Percentiles rank a stretch among this genome's conserved stretches.
Evolutionary conservation across 75 land plant species (phyloP).

Genomic region (Gnetum montanum): DNA sequence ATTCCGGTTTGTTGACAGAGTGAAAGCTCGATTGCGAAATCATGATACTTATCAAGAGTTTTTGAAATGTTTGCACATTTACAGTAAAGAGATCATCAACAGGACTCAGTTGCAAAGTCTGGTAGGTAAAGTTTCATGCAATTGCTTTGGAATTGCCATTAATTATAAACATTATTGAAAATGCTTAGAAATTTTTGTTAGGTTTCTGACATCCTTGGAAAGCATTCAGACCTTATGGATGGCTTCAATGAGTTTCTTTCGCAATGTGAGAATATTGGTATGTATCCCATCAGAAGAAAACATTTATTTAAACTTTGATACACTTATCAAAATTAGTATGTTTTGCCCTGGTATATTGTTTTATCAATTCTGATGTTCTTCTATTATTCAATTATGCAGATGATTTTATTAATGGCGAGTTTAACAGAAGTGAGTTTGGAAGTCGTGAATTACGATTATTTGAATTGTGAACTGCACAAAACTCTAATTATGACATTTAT

Average conservation of each 20-base stretch:
- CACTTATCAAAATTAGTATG: not conserved
- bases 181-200: conserved; percentile 15
- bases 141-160: not conserved
- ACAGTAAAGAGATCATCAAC: conserved; percentile 74
- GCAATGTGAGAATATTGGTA: conserved; percentile 82
- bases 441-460: too few species aligned
- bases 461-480: too few species aligned
- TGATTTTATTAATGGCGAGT: conserved; percentile 67
- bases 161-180: not conserved
- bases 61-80: conserved; percentile 82
- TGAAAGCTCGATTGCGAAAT: conserved; percentile 58
- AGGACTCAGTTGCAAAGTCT: conserved; percentile 64
- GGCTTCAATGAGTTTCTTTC: conserved; percentile 79
- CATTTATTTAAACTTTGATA: conserved; percentile 4
- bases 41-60: conserved; percentile 81
- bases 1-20: conserved; percentile 67
- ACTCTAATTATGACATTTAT: too few species aligned
- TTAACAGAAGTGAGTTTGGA: conserved; percentile 64
- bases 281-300: not conserved
- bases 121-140: conserved; percentile 22
- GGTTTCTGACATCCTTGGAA: conserved; percentile 80
- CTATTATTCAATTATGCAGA: conserved; percentile 32
- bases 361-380: not conserved
- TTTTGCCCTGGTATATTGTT: not conserved
- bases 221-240: conserved; percentile 78